Evolutionary conservation across 352 stramenopile genomes (phyloP).

Genomic region (Phytophthora multivora): DNA sequence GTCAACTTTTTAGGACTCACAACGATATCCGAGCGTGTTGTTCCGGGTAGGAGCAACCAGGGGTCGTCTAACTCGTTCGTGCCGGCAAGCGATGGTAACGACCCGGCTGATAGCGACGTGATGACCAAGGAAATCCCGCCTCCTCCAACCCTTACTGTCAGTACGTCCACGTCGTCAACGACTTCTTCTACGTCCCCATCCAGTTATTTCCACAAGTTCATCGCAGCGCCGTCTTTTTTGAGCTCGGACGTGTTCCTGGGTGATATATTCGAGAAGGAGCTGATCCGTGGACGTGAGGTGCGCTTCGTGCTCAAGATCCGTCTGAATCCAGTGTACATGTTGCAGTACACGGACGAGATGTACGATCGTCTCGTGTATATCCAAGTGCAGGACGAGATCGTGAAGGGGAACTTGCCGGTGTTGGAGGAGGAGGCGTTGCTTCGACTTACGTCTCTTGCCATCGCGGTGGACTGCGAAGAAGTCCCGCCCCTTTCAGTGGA

Average conservation of each 20-base stretch:
- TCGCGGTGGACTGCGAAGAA: slow-evolving; percentile 83
- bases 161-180: slow-evolving; percentile 35
- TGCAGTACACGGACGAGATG: slow-evolving; percentile 86
- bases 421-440: slow-evolving; percentile 79
- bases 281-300: slow-evolving; percentile 89
- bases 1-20: slow-evolving; percentile 76
- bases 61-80: slow-evolving; percentile 42
- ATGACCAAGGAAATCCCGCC: slow-evolving; percentile 17
- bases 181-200: slow-evolving; percentile 41
- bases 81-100: slow-evolving; percentile 32
- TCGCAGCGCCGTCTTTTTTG: slow-evolving; percentile 80
- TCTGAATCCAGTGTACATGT: slow-evolving; percentile 77
- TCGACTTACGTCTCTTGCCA: slow-evolving; percentile 74
- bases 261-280: slow-evolving; percentile 92
- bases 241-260: slow-evolving; percentile 85
- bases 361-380: slow-evolving; percentile 88
- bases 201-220: slow-evolving; percentile 82
- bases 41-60: slow-evolving; percentile 24
- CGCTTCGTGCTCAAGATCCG: slow-evolving; percentile 95
- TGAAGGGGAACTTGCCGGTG: slow-evolving; percentile 86
- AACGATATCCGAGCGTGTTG: slow-evolving; percentile 55
- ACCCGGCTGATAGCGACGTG: slow-evolving; percentile 20
- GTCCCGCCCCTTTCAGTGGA: slow-evolving; percentile 55
- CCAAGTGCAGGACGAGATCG: slow-evolving; percentile 93
- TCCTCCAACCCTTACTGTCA: slow-evolving; percentile 21